Conservation (phyloP, 2,329 filamentous ascomycete genomes). For the Colletotrichum shisoi region DNA sequence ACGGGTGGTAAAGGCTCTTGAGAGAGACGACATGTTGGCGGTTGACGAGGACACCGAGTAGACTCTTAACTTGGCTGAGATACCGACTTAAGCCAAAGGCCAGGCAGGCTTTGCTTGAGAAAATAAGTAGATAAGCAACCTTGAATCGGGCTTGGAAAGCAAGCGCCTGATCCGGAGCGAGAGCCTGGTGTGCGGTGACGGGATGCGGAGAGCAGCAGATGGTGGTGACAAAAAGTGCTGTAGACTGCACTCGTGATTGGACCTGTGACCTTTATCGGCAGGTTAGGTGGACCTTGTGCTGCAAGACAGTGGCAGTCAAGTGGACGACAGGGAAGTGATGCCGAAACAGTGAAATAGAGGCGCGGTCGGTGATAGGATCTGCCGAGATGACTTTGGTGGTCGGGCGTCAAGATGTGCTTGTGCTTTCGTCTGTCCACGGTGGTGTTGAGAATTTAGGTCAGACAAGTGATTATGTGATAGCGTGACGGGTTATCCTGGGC, state of each 20-base stretch:
- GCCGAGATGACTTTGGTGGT: constrained; percentile 8
- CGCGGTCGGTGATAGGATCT: constrained; percentile 20
- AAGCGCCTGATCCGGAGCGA: constrained; percentile 29
- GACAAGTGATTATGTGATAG: constrained; percentile 24
- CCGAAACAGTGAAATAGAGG: constrained; percentile 8
- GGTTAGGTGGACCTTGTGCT: constrained; percentile 34
- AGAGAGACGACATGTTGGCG: constrained; percentile 64
- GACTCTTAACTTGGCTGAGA: neutral
- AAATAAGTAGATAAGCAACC: constrained; percentile 6
- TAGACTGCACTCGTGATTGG: constrained; percentile 36
- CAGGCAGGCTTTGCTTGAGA: neutral
- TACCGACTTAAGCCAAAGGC: neutral
- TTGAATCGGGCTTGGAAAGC: constrained; percentile 20
- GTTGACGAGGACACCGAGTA: neutral
- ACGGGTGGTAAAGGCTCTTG: constrained; percentile 76
- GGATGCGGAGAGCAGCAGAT: constrained; percentile 26
- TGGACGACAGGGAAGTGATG: constrained; percentile 16
- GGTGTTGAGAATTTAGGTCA: constrained; percentile 3
- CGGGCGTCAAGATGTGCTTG: constrained; percentile 15
- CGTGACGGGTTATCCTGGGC: constrained; percentile 25
- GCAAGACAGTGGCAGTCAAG: constrained; percentile 38
- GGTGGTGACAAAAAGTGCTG: constrained; percentile 25
- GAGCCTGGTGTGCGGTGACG: constrained; percentile 20
- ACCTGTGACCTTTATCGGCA: constrained; percentile 27
- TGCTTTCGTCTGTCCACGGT: constrained; percentile 2